Conservation (phyloP, 768 basidiomycete genomes). For the Pisolithus orientalis region DNA sequence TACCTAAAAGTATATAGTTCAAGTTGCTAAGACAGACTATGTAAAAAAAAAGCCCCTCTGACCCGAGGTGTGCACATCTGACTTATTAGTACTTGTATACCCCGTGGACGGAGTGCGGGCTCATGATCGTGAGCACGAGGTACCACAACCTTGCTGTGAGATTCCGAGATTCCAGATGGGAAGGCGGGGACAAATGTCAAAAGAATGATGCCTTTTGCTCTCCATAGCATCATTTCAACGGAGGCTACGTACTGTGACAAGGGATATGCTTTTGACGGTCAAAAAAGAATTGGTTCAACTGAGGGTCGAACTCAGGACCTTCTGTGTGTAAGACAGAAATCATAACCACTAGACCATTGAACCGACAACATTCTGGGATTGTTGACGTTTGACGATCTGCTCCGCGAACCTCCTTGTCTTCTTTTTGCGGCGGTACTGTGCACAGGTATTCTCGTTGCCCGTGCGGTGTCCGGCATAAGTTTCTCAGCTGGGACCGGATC, state of each 20-base stretch:
- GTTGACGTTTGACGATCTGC: no score
- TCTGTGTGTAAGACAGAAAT: slow-evolving; percentile 46
- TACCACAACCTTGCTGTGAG: neutral
- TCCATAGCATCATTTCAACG: no score
- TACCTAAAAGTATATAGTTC: neutral
- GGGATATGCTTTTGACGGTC: neutral
- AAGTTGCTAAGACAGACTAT: neutral
- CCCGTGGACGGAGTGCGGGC: slow-evolving; percentile 12
- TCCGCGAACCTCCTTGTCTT: no score
- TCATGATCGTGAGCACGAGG: no score
- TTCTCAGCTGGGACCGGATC: no score
- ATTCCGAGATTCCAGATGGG: neutral
- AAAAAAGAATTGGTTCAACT: slow-evolving; percentile 38
- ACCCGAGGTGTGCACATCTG: neutral
- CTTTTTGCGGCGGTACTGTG: neutral
- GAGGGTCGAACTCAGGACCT: slow-evolving; percentile 35
- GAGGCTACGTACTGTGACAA: no score
- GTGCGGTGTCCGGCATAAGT: no score
- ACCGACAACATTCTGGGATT: slow-evolving; percentile 18
- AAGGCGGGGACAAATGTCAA: no score
- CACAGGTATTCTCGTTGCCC: neutral
- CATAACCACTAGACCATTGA: slow-evolving; percentile 58
- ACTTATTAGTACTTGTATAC: neutral
- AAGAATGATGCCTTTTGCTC: no score
- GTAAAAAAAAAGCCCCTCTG: neutral